These are phyloP conservation scores for Lactarius sp. DNA, from an alignment of 768 basidiomycete species.

Conservation along the genomic window DNA sequence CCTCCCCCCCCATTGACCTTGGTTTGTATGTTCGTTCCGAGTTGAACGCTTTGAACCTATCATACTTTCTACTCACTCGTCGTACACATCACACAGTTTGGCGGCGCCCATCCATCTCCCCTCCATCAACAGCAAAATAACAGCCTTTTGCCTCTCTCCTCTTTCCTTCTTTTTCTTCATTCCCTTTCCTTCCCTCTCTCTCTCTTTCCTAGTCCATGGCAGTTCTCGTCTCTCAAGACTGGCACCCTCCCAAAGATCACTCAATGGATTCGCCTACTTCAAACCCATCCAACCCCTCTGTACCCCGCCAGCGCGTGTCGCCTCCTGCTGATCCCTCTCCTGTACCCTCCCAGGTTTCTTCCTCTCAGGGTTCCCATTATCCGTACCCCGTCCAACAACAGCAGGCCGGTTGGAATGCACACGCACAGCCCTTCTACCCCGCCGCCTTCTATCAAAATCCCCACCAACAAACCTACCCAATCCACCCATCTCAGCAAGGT, in stretches of 20 bases:
- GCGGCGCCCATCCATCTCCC: neutral
- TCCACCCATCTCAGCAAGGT: slow-evolving; percentile 34
- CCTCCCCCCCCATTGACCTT: neutral
- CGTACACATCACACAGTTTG: neutral
- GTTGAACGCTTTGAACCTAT: neutral
- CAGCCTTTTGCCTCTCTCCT: neutral
- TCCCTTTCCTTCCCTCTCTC: neutral
- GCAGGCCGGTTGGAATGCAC: slow-evolving; percentile 66
- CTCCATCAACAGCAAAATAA: slow-evolving; percentile 5
- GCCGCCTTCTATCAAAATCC: slow-evolving; percentile 65
- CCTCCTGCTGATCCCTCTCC: slow-evolving; percentile 50
- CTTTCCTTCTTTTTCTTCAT: neutral
- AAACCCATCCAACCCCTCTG: slow-evolving; percentile 35
- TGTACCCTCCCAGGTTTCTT: slow-evolving; percentile 31
- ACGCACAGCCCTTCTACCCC: slow-evolving; percentile 71
- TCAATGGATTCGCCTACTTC: slow-evolving; percentile 50
- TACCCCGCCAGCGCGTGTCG: slow-evolving; percentile 55
- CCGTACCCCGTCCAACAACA: slow-evolving; percentile 71
- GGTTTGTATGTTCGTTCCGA: slow-evolving; percentile 13
- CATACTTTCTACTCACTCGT: slow-evolving; percentile 5
- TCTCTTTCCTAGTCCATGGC: slow-evolving; percentile 51
- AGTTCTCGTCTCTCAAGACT: slow-evolving; percentile 73
- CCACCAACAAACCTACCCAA: slow-evolving; percentile 54
- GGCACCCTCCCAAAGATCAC: slow-evolving; percentile 61
- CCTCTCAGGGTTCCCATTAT: slow-evolving; percentile 45